Percentiles rank a stretch among this genome's conserved stretches.
These are phyloP conservation scores for Ogataea hybrid DNA, from an alignment of 1,139 yeast species.

Conservation along the genomic window DNA sequence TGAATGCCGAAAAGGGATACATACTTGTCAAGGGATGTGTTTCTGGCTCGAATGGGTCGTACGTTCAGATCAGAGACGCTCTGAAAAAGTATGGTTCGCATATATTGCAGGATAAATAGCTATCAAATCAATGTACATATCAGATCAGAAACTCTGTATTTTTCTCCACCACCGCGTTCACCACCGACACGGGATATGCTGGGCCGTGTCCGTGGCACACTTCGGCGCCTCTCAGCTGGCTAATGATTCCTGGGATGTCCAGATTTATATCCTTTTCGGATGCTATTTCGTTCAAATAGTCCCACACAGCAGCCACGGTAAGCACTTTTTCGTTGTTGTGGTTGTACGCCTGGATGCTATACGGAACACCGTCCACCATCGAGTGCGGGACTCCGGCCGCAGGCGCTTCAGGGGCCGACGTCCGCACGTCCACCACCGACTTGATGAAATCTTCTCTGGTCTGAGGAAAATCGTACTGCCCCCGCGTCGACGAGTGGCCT, in stretches of 20 bases:
- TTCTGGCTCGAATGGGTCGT: constrained; percentile 83
- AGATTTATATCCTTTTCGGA: constrained; percentile 48
- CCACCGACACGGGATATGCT: constrained; percentile 56
- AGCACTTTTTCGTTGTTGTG: constrained; percentile 44
- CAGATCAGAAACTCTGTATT: constrained; percentile 3
- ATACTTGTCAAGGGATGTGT: constrained; percentile 85
- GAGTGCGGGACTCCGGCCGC: constrained; percentile 3
- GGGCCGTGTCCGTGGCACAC: constrained; percentile 84
- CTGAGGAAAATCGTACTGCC: constrained; percentile 24
- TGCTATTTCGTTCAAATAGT: constrained; percentile 54
- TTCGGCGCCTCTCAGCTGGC: constrained; percentile 60
- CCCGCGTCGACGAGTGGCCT: not conserved
- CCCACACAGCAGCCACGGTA: constrained; percentile 83
- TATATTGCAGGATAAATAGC: constrained; percentile 12
- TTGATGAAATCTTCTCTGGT: constrained; percentile 27
- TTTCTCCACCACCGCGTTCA: constrained; percentile 38
- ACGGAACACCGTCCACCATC: constrained; percentile 7
- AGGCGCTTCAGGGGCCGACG: constrained; percentile 9
- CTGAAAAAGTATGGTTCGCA: constrained; percentile 40
- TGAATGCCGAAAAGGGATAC: constrained; percentile 78
- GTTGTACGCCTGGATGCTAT: constrained; percentile 25
- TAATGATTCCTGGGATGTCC: constrained; percentile 60
- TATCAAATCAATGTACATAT: constrained; percentile 1
- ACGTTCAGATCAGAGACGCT: constrained; percentile 78
- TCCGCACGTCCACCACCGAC: constrained; percentile 20